Base-by-base conservation (phyloP, 73 alveolate species). In the Paramecium sonneborni region DNA sequence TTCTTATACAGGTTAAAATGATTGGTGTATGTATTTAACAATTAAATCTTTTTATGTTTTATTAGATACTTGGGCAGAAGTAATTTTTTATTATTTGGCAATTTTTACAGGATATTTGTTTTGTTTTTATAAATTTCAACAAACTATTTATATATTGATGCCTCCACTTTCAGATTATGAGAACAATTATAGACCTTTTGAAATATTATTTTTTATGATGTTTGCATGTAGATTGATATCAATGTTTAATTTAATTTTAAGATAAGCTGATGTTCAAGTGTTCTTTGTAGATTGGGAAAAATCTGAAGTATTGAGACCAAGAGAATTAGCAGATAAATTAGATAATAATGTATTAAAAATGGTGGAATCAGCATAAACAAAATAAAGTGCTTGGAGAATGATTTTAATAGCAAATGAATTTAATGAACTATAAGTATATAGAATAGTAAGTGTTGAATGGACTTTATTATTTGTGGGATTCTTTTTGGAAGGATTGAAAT, bases 231-330 rank as follows among this genome's bases (percentile, higher is more conserved):
- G 97, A 88, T 91, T 96, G 23, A 76, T 94, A 41, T 72, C 96
- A 44, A 76, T 97, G 87, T 56, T 97, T 24, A 62, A 41, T 76
- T 93, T 96, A 30, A 93, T 98, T 30, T 62, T 86, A 48, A 93
- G 85, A 2, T 97, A 98, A 94, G 76, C 96, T 32, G 87, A 76
- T 85, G 79, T 85, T n/a, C 97, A 97, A 91, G 85, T 97, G 2
- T 94, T 96, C 88, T 95, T 98, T 92, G 70, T 98, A 34, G 99
- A 98, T 93, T 96, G 99, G 98, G 99, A 98, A 92, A 95, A 93
- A 87, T 94, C 95, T 44, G 93, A 96, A 87, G 92, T 93, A 21
- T 89, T 85, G 35, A 93, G 92, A 76, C 89, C 74, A 35, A 92
- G 44, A 86, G 74, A 86, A 57, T 26, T 85, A 67, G 69, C 79